Evolutionary conservation across 1,284 basidiomycete species (phyloP).

Genomic region (Ceratobasidium sp.): DNA sequence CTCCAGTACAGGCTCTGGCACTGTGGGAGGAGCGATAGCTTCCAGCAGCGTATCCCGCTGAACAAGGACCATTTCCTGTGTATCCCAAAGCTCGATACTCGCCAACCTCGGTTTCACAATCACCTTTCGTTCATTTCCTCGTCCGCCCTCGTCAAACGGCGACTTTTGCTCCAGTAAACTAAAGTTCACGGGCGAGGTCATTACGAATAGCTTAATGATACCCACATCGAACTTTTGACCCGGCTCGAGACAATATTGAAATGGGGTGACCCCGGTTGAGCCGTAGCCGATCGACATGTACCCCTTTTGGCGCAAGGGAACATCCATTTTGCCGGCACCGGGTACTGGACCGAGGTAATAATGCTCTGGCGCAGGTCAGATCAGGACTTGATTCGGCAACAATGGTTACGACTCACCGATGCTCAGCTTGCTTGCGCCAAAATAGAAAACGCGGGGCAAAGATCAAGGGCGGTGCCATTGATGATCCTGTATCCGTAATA

Average conservation of each 20-base stretch:
- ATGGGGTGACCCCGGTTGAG: background rate
- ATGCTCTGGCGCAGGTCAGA: background rate
- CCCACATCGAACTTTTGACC: constrained; percentile 11
- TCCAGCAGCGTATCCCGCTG: background rate
- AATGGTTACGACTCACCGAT: constrained; percentile 53
- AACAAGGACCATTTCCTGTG: background rate
- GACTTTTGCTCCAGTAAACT: constrained; percentile 8
- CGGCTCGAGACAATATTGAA: background rate
- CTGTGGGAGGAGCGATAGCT: background rate
- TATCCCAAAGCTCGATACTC: background rate
- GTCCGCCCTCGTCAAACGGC: constrained; percentile 4
- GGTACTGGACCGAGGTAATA: constrained; percentile 3
- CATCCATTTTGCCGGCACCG: background rate
- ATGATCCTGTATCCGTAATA: constrained; percentile 60
- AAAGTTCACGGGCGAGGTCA: background rate
- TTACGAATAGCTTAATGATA: constrained; percentile 11
- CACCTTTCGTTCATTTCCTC: background rate
- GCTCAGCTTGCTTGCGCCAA: constrained; percentile 61
- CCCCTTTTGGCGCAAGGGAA: background rate
- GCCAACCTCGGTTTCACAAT: background rate
- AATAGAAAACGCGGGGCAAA: constrained; percentile 65
- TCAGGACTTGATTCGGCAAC: background rate
- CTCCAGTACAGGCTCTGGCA: background rate
- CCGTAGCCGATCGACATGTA: constrained; percentile 1
- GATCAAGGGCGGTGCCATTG: constrained; percentile 60